Evolutionary conservation across 805 yeast genomes (phyloP), one percentile per base, ranked within the genome.

Genomic region (Cyberlindnera nakhonratchasimensis): DNA sequence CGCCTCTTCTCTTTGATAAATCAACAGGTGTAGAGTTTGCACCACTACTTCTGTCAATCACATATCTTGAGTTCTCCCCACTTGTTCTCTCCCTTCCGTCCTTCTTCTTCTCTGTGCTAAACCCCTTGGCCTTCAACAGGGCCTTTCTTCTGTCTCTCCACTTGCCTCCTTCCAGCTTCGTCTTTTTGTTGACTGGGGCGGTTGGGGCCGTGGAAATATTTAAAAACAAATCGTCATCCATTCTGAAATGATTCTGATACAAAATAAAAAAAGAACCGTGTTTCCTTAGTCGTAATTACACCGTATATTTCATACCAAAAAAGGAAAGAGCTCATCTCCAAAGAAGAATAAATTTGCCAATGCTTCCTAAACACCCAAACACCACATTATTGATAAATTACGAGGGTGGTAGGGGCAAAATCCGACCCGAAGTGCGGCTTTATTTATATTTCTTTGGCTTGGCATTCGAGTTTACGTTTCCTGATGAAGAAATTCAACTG

Each of bases 81-180:
- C 34, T 32, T 17, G 26, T 20, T 25, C 25, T 36, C 20, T 24
- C 30, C 23, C 18, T 31, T 17, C 25, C 33, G 17, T 24, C 30
- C 23, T 14, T 31, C 14, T 40, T 43, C 17, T 47, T 45, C 29
- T 34, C 48, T 14, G 43, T 51, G 37, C 45, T 49, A 29, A 54
- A 17, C 29, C 59, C 60, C 40, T 47, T 53, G 10, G 54, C 52
- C 29, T 46, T 45, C 12, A 54, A 28, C 37, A 47, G 56, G 12
- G 55, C 58, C 32, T 76, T 78, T 53, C 93, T 69, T 48, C 95
- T 74, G 43, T 87, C 95, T 53, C 76, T 82, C 96, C 96, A 87
- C 50, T 74, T 74, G 13, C 95, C 96, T 28, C 91, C 91, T 2
- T 75, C 68, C 2, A 79, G 73, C 55, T 73, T 79, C 6, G 53